phyloP scores from a whole-genome alignment of 2,329 filamentous ascomycete genomes.

The Diaporthe eres region DNA sequence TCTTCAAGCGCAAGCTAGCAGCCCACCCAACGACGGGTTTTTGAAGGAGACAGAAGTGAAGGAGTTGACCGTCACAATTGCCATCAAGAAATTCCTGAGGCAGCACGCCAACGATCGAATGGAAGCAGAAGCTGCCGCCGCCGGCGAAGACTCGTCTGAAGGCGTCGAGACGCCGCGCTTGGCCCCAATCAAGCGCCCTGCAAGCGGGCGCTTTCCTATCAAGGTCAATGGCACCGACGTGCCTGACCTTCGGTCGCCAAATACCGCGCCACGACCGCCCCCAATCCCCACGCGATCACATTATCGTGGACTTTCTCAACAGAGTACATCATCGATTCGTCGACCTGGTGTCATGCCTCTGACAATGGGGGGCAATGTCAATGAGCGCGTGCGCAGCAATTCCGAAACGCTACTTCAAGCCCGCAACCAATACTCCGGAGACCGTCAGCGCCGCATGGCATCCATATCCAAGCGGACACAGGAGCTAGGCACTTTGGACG shows the following conservation, averaged over 20 bases:
- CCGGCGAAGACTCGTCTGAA: constrained; percentile 75
- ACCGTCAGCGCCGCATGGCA: constrained; percentile 74
- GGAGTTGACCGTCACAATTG: constrained; percentile 71
- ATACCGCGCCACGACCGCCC: constrained; percentile 72
- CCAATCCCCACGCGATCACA: constrained; percentile 87
- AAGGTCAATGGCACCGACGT: constrained; percentile 80
- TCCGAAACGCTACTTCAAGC: constrained; percentile 72
- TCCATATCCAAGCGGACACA: constrained; percentile 72
- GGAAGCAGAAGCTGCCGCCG: constrained; percentile 63
- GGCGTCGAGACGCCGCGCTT: constrained; percentile 84
- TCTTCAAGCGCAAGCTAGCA: constrained; percentile 70
- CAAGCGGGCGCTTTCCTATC: constrained; percentile 77
- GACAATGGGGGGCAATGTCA: constrained; percentile 75
- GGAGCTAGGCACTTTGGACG: constrained; percentile 74
- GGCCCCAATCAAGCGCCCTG: constrained; percentile 70
- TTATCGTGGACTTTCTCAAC: constrained; percentile 80
- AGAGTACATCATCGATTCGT: constrained; percentile 71
- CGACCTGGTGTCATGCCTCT: constrained; percentile 80
- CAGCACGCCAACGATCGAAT: constrained; percentile 66
- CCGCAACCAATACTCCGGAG: constrained; percentile 59
- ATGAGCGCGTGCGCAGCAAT: constrained; percentile 77
- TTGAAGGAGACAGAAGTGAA: constrained; percentile 75
- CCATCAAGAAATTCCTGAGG: constrained; percentile 73
- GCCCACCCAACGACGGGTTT: constrained; percentile 68
- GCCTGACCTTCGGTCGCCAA: constrained; percentile 77